Base-by-base conservation (phyloP, 805 yeast genomes). In the Pichia pseudocactophila region DNA sequence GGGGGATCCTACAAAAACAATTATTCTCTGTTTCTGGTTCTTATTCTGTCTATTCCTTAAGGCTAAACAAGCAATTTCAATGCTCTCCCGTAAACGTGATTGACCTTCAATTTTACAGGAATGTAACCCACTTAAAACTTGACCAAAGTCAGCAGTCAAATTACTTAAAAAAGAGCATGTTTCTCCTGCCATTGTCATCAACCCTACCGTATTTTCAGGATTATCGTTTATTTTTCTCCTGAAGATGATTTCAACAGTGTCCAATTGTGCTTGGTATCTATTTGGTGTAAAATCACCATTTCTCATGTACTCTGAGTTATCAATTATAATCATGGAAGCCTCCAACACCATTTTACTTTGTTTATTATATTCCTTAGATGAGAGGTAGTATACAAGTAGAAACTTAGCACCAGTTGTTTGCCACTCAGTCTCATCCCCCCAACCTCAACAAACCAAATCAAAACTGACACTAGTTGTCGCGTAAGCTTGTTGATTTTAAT, bases 21-120 rank as follows among this genome's bases (percentile, higher is more conserved):
- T 74, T 46, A 92, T 84, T 51, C 98, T 76, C 65, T 88, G 97
- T 51, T 76, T 82, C 61, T 88, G 97, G 6, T 82, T 81, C 63
- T 84, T 88, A 66, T 92, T 90, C 62, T 88, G 96, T 57, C 98
- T 86, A 66, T 90, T 97, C 60, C 89, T 92, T 58, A 90, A 77
- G 16, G 97, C 97, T 56, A 92, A 65, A 51, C 82, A 82, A 12
- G 97, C 97, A 48, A 92, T 95, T 65, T 89, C 96, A 52, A 92
- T 78, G 10, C 95, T 94, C 31, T 88, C 82, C 25, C 81, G 68
- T 44, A 92, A 71, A 56, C 87, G 84, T 32, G 69, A 62, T 28
- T 59, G 58, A 2, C 96, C 96, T 13, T 70, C 68, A 42, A 92
- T 78, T 50, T 74, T 75, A 27, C 81, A 80, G 36, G 82, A 87